These are phyloP conservation scores for Alternaria panax DNA, from an alignment of 2,329 filamentous ascomycete species.

Conservation along the genomic window DNA sequence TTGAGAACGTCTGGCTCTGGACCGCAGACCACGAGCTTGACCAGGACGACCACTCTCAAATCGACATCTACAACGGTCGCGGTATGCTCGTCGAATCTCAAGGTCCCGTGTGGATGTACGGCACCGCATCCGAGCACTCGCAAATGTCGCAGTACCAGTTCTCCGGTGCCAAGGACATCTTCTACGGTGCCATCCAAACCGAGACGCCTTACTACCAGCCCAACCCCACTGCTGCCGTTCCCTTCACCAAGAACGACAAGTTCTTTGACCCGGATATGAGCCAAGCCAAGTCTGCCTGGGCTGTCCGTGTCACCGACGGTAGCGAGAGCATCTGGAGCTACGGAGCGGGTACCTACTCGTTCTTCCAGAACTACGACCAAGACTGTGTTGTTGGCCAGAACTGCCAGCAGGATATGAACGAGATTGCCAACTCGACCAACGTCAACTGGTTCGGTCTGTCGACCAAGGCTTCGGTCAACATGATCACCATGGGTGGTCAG, in stretches of 20 bases:
- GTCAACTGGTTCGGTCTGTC: conserved; percentile 58
- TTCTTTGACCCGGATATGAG: conserved; percentile 56
- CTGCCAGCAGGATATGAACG: conserved; percentile 62
- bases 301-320: conserved; percentile 52
- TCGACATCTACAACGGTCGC: conserved; percentile 86
- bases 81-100: conserved; percentile 81
- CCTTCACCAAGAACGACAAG: conserved; percentile 59
- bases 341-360: conserved; percentile 62
- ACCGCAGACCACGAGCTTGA: conserved; percentile 91
- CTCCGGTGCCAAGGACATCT: conserved; percentile 65
- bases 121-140: conserved; percentile 71
- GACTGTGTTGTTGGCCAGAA: conserved; percentile 55
- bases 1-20: conserved; percentile 93
- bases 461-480: conserved; percentile 59
- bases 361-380: conserved; percentile 66
- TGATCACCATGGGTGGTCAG: conserved; percentile 53
- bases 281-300: conserved; percentile 54
- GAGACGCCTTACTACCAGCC: conserved; percentile 77
- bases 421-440: conserved; percentile 53
- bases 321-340: conserved; percentile 55
- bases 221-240: conserved; percentile 65
- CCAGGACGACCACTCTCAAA: conserved; percentile 72
- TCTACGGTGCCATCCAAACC: conserved; percentile 70
- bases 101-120: conserved; percentile 78
- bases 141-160: conserved; percentile 76